Percentiles rank a stretch among this genome's conserved stretches.
Evolutionary conservation across 2,329 filamentous ascomycete genomes (phyloP).

Genomic region (Colletotrichum orbiculare): DNA sequence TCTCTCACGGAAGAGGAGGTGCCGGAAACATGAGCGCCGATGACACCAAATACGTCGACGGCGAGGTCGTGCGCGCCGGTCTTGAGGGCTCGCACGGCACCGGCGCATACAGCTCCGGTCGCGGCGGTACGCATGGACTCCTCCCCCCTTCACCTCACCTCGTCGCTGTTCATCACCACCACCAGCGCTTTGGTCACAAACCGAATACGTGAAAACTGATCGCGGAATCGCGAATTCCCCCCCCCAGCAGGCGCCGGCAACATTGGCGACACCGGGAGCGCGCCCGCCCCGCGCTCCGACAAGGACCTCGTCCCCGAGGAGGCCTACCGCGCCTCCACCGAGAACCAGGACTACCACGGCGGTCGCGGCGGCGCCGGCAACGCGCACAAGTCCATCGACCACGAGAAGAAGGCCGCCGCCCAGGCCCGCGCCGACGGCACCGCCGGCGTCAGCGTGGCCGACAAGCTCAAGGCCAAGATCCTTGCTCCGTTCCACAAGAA

Average conservation of each 20-base stretch:
- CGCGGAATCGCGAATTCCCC: slow-evolving; percentile 1
- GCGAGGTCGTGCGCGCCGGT: slow-evolving; percentile 68
- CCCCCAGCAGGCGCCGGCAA: slow-evolving; percentile 63
- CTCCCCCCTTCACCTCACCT: slow-evolving; percentile 5
- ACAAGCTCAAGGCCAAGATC: slow-evolving; percentile 68
- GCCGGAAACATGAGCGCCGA: slow-evolving; percentile 71
- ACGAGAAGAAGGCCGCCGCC: slow-evolving; percentile 45
- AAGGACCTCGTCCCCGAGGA: slow-evolving; percentile 63
- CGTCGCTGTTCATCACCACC: neutral
- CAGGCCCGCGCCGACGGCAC: slow-evolving; percentile 40
- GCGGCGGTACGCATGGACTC: slow-evolving; percentile 61
- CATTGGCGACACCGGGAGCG: slow-evolving; percentile 61
- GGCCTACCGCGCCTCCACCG: slow-evolving; percentile 60
- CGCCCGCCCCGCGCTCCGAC: slow-evolving; percentile 57
- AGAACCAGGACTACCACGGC: slow-evolving; percentile 64
- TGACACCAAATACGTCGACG: slow-evolving; percentile 69
- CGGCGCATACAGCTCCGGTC: slow-evolving; percentile 68
- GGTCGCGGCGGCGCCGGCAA: slow-evolving; percentile 72
- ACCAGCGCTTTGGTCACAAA: neutral
- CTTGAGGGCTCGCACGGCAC: slow-evolving; percentile 66
- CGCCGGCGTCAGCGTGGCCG: slow-evolving; percentile 59
- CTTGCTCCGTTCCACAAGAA: slow-evolving; percentile 61
- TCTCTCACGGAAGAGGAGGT: slow-evolving; percentile 71
- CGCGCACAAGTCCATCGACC: slow-evolving; percentile 45
- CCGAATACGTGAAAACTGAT: neutral